These are phyloP conservation scores for Lathyrus tuberosus DNA, from an alignment of 306 rosid species.

Conservation along the genomic window DNA sequence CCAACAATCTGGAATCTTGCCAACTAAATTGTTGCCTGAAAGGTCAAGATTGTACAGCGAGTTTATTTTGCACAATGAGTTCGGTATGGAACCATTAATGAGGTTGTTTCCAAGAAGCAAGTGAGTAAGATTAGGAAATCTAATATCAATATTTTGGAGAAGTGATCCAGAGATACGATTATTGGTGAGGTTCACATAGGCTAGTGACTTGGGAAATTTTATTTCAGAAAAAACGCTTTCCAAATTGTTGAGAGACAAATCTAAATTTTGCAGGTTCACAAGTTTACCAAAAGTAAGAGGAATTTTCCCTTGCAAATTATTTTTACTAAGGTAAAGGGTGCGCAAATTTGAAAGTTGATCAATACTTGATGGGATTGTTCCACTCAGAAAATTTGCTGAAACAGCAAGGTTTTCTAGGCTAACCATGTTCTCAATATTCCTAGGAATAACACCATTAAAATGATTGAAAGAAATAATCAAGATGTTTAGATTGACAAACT, in stretches of 20 bases:
- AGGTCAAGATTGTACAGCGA: conserved; percentile 37
- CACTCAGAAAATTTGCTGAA: conserved; percentile 5
- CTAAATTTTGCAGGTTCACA: background rate
- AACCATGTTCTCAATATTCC: conserved; percentile 30
- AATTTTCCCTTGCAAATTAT: conserved; percentile 34
- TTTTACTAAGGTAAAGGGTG: background rate
- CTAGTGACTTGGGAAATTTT: conserved; percentile 1
- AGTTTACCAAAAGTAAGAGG: background rate
- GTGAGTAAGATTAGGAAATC: conserved; percentile 1
- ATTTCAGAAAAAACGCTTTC: background rate
- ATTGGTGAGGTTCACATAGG: conserved; percentile 13
- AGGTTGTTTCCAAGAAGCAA: conserved; percentile 35
- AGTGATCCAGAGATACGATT: conserved; percentile 14
- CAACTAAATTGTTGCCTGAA: conserved; percentile 38
- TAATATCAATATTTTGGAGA: background rate
- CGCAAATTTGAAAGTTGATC: conserved; percentile 5
- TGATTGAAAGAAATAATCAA: conserved; percentile 29
- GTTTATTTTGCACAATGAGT: conserved; percentile 23
- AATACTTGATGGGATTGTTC: conserved; percentile 28
- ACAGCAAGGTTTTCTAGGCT: conserved; percentile 20
- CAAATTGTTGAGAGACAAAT: conserved; percentile 8
- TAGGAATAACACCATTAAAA: conserved; percentile 38
- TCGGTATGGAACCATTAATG: conserved; percentile 29
- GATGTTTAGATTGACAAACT: background rate
- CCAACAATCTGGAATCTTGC: conserved; percentile 31